phyloP scores from a whole-genome alignment of 352 stramenopile species.

The Phytophthora europaea region DNA sequence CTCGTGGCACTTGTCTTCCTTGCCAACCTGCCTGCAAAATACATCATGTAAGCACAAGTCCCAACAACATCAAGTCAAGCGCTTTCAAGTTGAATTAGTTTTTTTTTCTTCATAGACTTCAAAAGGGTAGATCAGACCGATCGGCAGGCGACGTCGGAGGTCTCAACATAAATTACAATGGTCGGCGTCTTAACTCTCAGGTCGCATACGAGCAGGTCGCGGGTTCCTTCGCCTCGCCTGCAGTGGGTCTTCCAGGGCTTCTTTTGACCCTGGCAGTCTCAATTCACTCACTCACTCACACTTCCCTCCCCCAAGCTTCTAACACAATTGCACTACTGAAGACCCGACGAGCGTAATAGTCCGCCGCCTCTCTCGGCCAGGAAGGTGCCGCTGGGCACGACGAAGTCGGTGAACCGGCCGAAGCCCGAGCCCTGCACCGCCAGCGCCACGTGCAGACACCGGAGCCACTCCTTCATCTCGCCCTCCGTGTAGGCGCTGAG shows the following conservation, averaged over 20 bases:
- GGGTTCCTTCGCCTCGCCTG: slow-evolving; percentile 26
- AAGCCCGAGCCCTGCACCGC: slow-evolving; percentile 53
- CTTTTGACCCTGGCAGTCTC: not conserved
- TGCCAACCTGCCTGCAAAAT: slow-evolving; percentile 32
- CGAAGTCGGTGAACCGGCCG: slow-evolving; percentile 77
- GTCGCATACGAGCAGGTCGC: slow-evolving; percentile 24
- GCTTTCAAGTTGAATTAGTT: not conserved
- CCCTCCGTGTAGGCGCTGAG: slow-evolving; percentile 80
- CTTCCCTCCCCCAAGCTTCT: slow-evolving; percentile 11
- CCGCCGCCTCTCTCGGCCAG: slow-evolving; percentile 66
- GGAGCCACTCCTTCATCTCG: slow-evolving; percentile 90
- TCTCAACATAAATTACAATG: slow-evolving; percentile 62
- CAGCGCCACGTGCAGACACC: slow-evolving; percentile 80
- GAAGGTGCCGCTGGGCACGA: slow-evolving; percentile 73
- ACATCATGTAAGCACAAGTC: slow-evolving; percentile 30
- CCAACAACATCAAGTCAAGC: not conserved
- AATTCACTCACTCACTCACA: slow-evolving; percentile 22
- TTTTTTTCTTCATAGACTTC: not conserved
- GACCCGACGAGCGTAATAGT: slow-evolving; percentile 63
- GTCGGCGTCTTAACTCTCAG: slow-evolving; percentile 39
- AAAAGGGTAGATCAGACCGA: slow-evolving; percentile 4
- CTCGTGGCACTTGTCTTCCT: slow-evolving; percentile 36
- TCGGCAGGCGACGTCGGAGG: slow-evolving; percentile 19
- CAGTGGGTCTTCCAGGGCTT: slow-evolving; percentile 4
- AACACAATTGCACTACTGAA: slow-evolving; percentile 34